Evolutionary conservation across 2,329 filamentous ascomycete genomes (phyloP), one percentile per base, ranked within the genome.

Genomic region (Shiraia bambusicola): DNA sequence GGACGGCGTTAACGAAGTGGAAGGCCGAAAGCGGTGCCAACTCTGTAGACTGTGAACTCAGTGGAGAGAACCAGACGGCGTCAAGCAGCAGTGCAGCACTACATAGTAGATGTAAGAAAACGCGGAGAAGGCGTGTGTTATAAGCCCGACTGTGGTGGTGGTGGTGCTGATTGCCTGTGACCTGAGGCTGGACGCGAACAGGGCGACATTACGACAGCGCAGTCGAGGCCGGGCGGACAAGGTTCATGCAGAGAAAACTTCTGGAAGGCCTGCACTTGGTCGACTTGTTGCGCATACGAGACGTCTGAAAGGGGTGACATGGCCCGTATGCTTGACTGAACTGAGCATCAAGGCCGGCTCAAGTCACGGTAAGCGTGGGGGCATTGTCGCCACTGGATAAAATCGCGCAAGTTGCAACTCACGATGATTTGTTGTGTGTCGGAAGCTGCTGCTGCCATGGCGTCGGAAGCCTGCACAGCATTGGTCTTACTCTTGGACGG

Each of bases 81-180:
- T 43, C 42, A 40, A 24, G 42, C 43, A 34, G 52, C 34, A 46
- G 51, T 59, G 58, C n/a, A n/a, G n/a, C n/a, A n/a, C n/a, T n/a
- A n/a, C n/a, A n/a, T n/a, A n/a, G n/a, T n/a, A n/a, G n/a, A n/a
- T n/a, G n/a, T 54, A 59, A 52, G 40, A 56, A 54, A 56, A 59
- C 45, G 56, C 54, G 56, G 56, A 58, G 50, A 51, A 33, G 50
- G 34, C 47, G 42, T 44, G 47, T 45, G 50, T 48, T 48, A 48
- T 41, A 8, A 5, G 29, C 29, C 42, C 15, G 9, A 24, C 31
- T 43, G 34, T n/a, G n/a, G n/a, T n/a, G n/a, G n/a, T n/a, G n/a
- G n/a, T n/a, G n/a, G n/a, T n/a, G n/a, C n/a, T n/a, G n/a, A n/a
- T n/a, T n/a, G n/a, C n/a, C n/a, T n/a, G n/a, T n/a, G n/a, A n/a